Evolutionary conservation across 2,329 filamentous ascomycete genomes (phyloP).

Genomic region (Nothomitra cinnamomea): DNA sequence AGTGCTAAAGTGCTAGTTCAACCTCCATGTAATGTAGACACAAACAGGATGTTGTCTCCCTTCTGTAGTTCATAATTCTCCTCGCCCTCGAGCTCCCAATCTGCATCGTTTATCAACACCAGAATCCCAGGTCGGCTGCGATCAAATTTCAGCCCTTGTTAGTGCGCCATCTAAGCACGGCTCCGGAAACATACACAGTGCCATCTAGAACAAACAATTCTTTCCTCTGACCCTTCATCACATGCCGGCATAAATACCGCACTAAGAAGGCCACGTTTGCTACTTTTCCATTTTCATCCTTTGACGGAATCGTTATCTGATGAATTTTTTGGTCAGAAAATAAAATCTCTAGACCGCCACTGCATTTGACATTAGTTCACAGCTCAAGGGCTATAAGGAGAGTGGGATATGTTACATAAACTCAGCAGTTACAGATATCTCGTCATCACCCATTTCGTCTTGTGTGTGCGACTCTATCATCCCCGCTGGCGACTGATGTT

Average conservation of each 20-base stretch:
- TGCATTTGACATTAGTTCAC: slow-evolving; percentile 18
- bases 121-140: slow-evolving; percentile 81
- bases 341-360: slow-evolving; percentile 86
- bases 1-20: slow-evolving; percentile 24
- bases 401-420: slow-evolving; percentile 40
- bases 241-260: slow-evolving; percentile 56
- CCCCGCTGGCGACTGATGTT: background rate
- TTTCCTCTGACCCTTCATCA: slow-evolving; percentile 72
- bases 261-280: slow-evolving; percentile 63
- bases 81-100: slow-evolving; percentile 96
- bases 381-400: background rate
- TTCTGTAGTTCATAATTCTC: slow-evolving; percentile 70
- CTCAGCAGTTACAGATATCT: slow-evolving; percentile 49
- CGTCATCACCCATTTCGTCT: background rate
- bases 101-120: slow-evolving; percentile 90
- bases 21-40: slow-evolving; percentile 89
- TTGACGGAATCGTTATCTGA: slow-evolving; percentile 47
- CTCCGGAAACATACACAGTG: slow-evolving; percentile 54
- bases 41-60: slow-evolving; percentile 82
- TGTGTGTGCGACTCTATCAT: background rate
- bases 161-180: background rate
- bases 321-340: slow-evolving; percentile 72
- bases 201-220: slow-evolving; percentile 81
- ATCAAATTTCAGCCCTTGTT: slow-evolving; percentile 12
- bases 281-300: slow-evolving; percentile 39